Percentiles rank a stretch among this genome's conserved stretches.
Evolutionary conservation across 768 basidiomycete genomes (phyloP).

Genomic region (Suillus americanus): DNA sequence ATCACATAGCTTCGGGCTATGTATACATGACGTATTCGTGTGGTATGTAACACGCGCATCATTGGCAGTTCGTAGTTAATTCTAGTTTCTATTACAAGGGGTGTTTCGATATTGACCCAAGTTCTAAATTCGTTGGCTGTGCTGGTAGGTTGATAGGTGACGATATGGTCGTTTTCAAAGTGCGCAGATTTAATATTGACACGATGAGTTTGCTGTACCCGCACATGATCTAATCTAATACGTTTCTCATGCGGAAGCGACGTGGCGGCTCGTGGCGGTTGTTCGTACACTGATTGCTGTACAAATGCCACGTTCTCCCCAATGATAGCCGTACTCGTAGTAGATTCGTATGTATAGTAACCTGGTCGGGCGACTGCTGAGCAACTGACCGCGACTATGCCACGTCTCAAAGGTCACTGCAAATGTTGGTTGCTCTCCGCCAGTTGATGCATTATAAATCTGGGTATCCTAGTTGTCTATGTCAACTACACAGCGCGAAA

Average conservation of each 20-base stretch:
- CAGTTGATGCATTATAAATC: slow-evolving; percentile 1
- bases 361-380: not conserved
- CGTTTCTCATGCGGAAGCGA: not conserved
- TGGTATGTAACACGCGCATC: not conserved
- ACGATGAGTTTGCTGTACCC: not conserved
- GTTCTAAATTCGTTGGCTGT: not conserved
- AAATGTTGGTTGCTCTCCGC: not conserved
- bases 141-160: not conserved
- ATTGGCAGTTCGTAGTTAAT: not conserved
- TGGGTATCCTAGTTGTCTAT: not conserved
- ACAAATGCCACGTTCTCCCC: not conserved
- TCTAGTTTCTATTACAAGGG: not conserved
- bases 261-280: not conserved
- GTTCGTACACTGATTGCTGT: not conserved
- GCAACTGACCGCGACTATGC: not conserved
- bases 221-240: not conserved
- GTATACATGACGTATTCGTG: not conserved
- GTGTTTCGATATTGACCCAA: not conserved
- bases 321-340: not conserved
- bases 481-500: not conserved
- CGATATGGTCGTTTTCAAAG: not conserved
- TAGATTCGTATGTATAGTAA: not conserved
- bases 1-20: not conserved
- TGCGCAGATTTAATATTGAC: not conserved
- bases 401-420: not conserved